These are phyloP conservation scores for Amphicarpaea edgeworthii DNA, from an alignment of 306 rosid genomes.

Conservation along the genomic window DNA sequence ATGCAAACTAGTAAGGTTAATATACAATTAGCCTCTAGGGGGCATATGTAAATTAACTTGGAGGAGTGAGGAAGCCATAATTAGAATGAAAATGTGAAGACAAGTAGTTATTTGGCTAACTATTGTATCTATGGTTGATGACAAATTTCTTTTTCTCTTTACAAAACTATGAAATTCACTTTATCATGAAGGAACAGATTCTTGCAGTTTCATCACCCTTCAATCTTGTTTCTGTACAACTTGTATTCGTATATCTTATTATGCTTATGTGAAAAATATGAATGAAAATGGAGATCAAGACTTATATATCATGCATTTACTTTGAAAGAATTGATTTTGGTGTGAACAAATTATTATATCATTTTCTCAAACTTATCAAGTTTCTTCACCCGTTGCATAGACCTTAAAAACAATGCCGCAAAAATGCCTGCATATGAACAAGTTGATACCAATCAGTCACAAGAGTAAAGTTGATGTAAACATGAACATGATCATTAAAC, in stretches of 20 bases:
- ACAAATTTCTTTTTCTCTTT: neutral
- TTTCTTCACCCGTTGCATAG: constrained; percentile 75
- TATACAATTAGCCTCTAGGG: constrained; percentile 15
- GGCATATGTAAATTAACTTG: neutral
- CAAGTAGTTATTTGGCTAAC: neutral
- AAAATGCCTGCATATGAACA: constrained; percentile 68
- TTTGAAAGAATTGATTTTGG: constrained; percentile 37
- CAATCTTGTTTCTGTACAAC: constrained; percentile 19
- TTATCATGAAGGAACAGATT: constrained; percentile 14
- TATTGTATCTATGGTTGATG: neutral
- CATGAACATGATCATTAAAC: constrained; percentile 2
- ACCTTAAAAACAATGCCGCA: constrained; percentile 62
- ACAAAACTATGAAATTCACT: neutral
- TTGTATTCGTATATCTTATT: constrained; percentile 18
- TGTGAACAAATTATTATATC: constrained; percentile 54
- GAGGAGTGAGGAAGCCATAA: neutral
- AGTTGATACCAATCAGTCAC: constrained; percentile 20
- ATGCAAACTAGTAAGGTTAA: neutral
- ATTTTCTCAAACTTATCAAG: constrained; percentile 87
- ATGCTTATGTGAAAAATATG: constrained; percentile 31
- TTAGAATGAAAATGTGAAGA: neutral
- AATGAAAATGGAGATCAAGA: constrained; percentile 20
- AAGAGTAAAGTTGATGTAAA: constrained; percentile 21
- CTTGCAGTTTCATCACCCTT: constrained; percentile 24
- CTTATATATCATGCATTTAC: constrained; percentile 9